These are phyloP conservation scores for Cryptosporidium bovis DNA, from an alignment of 169 alveolate species.

Conservation along the genomic window DNA sequence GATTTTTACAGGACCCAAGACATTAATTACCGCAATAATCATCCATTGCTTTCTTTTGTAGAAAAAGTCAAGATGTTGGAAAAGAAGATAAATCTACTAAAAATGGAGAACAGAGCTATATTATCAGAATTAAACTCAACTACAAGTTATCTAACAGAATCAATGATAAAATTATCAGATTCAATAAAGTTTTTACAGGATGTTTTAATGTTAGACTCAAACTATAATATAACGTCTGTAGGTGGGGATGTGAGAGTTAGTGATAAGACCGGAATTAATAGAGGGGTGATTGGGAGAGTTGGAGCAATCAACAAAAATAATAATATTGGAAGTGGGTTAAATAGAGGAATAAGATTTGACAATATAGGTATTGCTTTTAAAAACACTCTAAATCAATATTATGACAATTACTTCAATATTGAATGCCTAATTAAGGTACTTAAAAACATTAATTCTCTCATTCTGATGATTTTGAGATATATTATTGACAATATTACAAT, in stretches of 20 bases:
- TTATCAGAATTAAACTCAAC: constrained; percentile 13
- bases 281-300: background rate
- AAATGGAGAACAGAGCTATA: constrained; percentile 10
- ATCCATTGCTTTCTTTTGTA: constrained; percentile 49
- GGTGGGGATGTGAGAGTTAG: background rate
- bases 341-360: background rate
- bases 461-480: background rate
- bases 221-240: constrained; percentile 8
- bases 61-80: constrained; percentile 54
- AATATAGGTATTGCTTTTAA: constrained; percentile 1
- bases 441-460: background rate
- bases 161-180: constrained; percentile 10
- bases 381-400: background rate
- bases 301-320: background rate
- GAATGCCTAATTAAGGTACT: background rate
- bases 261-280: background rate
- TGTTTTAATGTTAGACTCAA: constrained; percentile 28
- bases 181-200: constrained; percentile 56
- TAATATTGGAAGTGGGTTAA: background rate
- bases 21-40: constrained; percentile 5
- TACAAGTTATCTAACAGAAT: background rate
- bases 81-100: constrained; percentile 17
- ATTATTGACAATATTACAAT: background rate
- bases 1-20: background rate
- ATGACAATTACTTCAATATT: background rate